phyloP scores from a whole-genome alignment of 305 asterid genomes.

The Rubia occidens region DNA sequence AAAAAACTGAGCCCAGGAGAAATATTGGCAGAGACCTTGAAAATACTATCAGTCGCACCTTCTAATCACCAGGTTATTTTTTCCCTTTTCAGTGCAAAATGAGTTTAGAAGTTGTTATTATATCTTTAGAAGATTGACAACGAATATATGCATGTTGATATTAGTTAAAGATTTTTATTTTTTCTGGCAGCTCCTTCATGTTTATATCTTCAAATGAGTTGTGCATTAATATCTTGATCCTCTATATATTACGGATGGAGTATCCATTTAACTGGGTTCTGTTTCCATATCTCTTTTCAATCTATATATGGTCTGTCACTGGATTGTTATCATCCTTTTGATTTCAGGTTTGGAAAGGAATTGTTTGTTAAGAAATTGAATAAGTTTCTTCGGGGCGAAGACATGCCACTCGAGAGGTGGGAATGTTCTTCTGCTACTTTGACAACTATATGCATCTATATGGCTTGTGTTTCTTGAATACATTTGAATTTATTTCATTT shows the following conservation, averaged over 20 bases:
- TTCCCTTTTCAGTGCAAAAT: no score
- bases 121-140: not conserved
- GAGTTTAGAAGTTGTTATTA: not conserved
- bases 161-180: not conserved
- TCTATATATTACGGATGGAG: not conserved
- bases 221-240: not conserved
- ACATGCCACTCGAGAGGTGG: slow-evolving; percentile 71
- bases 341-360: no score
- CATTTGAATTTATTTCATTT: not conserved
- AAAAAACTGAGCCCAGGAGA: slow-evolving; percentile 10
- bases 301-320: no score
- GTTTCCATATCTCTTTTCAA: not conserved
- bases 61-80: slow-evolving; percentile 30
- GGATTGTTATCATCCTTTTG: no score
- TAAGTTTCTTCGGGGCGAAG: slow-evolving; percentile 44
- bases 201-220: not conserved
- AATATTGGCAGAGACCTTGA: slow-evolving; percentile 20
- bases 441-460: not conserved
- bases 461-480: not conserved
- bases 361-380: no score
- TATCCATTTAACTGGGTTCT: not conserved
- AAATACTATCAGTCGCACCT: slow-evolving; percentile 20
- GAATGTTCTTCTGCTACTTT: slow-evolving; percentile 5
- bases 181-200: not conserved
- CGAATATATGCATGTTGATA: not conserved